These are phyloP conservation scores for Crithidia bombi DNA, from an alignment of 208 protist species.

Conservation along the genomic window DNA sequence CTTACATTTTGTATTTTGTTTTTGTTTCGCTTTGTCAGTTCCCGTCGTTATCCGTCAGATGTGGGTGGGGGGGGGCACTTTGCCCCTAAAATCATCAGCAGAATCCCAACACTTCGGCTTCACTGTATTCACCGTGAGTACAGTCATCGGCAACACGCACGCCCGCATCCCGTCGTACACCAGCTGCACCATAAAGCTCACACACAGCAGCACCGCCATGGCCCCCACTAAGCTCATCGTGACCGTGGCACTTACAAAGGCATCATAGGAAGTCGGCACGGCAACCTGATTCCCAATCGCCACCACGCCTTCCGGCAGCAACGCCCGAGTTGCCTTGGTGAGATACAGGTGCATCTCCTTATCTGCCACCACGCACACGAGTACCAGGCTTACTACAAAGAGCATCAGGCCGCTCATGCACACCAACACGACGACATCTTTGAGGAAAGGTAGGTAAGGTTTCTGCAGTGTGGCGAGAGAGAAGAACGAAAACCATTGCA, in stretches of 20 bases:
- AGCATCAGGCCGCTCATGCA: conserved; percentile 27
- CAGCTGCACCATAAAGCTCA: conserved; percentile 26
- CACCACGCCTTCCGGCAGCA: conserved; percentile 5
- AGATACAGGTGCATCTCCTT: conserved; percentile 29
- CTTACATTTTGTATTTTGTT: no score
- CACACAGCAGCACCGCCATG: conserved; percentile 37
- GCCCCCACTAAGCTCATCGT: conserved; percentile 29
- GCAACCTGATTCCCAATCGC: conserved; percentile 8
- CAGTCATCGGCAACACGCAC: conserved; percentile 36
- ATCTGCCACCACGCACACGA: conserved; percentile 23
- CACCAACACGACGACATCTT: conserved; percentile 24
- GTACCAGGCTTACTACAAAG: conserved; percentile 22
- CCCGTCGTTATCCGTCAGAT: background rate
- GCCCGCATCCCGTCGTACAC: conserved; percentile 22
- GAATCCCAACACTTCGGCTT: conserved; percentile 54
- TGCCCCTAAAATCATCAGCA: conserved; percentile 55
- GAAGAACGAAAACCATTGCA: conserved; percentile 31
- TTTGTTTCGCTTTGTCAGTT: background rate
- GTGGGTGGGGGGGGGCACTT: conserved; percentile 23
- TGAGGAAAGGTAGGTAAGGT: conserved; percentile 21
- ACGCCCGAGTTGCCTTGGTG: conserved; percentile 8
- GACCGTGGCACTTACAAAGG: conserved; percentile 31
- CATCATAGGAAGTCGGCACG: conserved; percentile 32
- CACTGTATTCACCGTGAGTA: conserved; percentile 41
- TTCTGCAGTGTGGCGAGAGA: conserved; percentile 17